A percentile compares a stretch with the other conserved stretches of the same genome.
Evolutionary conservation across 495 filamentous ascomycete species (phyloP).

Genomic region (Aspergillus taichungensis): DNA sequence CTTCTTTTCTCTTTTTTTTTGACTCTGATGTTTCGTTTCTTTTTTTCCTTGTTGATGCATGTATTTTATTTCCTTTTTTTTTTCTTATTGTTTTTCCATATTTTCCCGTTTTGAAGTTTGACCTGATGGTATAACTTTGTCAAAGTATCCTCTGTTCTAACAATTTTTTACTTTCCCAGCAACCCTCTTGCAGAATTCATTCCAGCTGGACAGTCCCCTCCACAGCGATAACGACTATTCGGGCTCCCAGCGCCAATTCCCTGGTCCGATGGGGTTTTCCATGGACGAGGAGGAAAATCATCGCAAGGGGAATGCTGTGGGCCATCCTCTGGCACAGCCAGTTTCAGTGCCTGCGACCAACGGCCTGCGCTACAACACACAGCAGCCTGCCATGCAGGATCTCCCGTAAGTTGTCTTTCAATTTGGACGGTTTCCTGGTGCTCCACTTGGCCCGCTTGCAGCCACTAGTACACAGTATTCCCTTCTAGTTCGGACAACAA

Average conservation of each 20-base stretch:
- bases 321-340: conserved; percentile 22
- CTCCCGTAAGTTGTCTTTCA: conserved; percentile 42
- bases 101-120: neutral
- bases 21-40: conserved; percentile 6
- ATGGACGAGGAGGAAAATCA: conserved; percentile 34
- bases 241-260: conserved; percentile 20
- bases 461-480: conserved; percentile 29
- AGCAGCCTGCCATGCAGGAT: conserved; percentile 36
- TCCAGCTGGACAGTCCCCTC: conserved; percentile 29
- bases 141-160: conserved; percentile 7
- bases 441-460: conserved; percentile 26
- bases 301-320: conserved; percentile 35
- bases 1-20: conserved; percentile 4
- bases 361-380: conserved; percentile 39
- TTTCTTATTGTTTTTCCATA: conserved; percentile 7
- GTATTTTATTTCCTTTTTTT: conserved; percentile 9
- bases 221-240: conserved; percentile 37
- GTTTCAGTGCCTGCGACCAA: conserved; percentile 38
- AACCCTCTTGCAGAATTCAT: conserved; percentile 29
- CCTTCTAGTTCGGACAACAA: conserved; percentile 26
- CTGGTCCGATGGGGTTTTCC: conserved; percentile 25
- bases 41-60: conserved; percentile 11
- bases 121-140: conserved; percentile 4
- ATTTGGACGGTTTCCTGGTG: conserved; percentile 26
- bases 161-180: conserved; percentile 15